Base-by-base conservation (phyloP, 1,284 basidiomycete genomes). In the Tilletia indica region DNA sequence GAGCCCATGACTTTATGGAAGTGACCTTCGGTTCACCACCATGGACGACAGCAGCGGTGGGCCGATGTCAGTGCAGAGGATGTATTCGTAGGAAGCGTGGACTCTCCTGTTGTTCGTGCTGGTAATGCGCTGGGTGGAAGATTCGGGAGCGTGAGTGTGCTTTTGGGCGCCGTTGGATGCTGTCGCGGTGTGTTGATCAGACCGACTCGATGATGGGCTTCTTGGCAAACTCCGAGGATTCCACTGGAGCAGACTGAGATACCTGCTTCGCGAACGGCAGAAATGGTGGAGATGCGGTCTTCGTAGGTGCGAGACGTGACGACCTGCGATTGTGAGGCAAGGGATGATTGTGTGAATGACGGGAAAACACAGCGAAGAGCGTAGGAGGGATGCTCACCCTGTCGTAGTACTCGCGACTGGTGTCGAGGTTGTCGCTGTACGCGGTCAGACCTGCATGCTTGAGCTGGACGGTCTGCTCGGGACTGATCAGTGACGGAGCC, bases 361-460 rank as follows among this genome's bases (percentile, higher is more conserved):
- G 51, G 36, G 16, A 66, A 14, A 47, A 31, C 38, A 6, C 5
- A 21, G 9, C 8, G 34, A 3, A 51, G 25, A 8, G 36, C 5
- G 21, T 39, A 8, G 4, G 45, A 31, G 8, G n/a, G 48, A 8
- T 9, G 54, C 79, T 72, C 68, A 93, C 93, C 87, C 93, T 88
- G 49, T 94, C 94, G 85, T 98, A 98, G 86, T 92, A 97, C 86
- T 99, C 96, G 76, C 96, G 89, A 54, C 94, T 97, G 0, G 96
- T 99, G 86, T 99, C 96, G 72, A 99, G 89, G 86, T 99, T 99
- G 86, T 99, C 96, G 85, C 98, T 99, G 87, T 99, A 98, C 1
- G 96, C 96, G 58, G 94, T 97, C 80, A 98, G 86, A 56, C 96
- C 96, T 58, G 96, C 96, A 86, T 95, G 90, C 86, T 98, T 98